phyloP scores from a whole-genome alignment of 1,284 basidiomycete genomes.

The Cronartium ribicola region DNA sequence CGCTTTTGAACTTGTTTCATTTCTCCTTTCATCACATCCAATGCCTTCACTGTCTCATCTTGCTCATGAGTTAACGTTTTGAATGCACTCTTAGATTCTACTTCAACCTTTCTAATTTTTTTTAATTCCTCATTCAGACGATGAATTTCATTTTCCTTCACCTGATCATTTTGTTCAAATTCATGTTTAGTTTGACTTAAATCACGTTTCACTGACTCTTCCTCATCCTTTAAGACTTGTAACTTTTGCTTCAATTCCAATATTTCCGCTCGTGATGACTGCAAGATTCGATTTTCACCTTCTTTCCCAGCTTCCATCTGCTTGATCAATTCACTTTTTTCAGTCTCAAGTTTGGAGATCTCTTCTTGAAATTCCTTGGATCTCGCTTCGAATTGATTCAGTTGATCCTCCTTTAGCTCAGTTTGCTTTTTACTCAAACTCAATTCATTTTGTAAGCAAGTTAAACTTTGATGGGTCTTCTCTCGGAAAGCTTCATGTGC shows the following conservation, averaged over 20 bases:
- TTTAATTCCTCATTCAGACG: slow-evolving; percentile 35
- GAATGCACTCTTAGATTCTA: slow-evolving; percentile 7
- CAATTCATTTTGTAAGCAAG: slow-evolving; percentile 22
- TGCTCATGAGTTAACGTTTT: slow-evolving; percentile 11
- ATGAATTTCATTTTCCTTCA: slow-evolving; percentile 40
- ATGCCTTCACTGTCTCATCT: slow-evolving; percentile 15
- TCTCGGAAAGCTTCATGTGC: slow-evolving; percentile 20
- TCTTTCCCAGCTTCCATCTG: slow-evolving; percentile 40
- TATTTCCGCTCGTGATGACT: slow-evolving; percentile 33
- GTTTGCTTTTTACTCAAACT: slow-evolving; percentile 13
- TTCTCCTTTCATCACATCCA: slow-evolving; percentile 16
- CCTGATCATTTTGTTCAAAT: slow-evolving; percentile 39
- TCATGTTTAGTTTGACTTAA: slow-evolving; percentile 36
- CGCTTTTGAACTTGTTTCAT: slow-evolving; percentile 16
- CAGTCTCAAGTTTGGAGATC: slow-evolving; percentile 23
- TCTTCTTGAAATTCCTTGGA: slow-evolving; percentile 29
- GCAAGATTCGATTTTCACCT: slow-evolving; percentile 40
- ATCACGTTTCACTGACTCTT: slow-evolving; percentile 28
- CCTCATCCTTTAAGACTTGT: slow-evolving; percentile 30
- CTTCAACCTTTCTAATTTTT: slow-evolving; percentile 4
- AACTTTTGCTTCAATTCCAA: slow-evolving; percentile 42
- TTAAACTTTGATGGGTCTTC: slow-evolving; percentile 12
- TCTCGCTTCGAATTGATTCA: slow-evolving; percentile 14
- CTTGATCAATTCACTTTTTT: slow-evolving; percentile 39
- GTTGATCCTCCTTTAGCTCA: slow-evolving; percentile 31